Conservation (phyloP, 768 basidiomycete genomes). For the Hemileccinum impolitum region DNA sequence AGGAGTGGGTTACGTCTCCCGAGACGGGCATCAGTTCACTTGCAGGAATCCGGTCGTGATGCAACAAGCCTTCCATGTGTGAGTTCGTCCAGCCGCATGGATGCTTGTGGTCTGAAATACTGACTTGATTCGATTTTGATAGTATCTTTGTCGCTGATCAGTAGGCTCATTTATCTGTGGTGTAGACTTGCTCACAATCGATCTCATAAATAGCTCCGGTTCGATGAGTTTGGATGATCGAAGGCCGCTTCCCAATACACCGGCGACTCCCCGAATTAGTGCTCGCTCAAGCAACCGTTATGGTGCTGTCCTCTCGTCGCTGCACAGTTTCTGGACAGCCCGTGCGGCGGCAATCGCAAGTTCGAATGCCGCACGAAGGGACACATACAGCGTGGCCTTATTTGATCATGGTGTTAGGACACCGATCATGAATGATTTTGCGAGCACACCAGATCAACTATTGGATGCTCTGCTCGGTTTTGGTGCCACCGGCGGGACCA, state of each 20-base stretch:
- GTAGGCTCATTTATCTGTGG: conserved; percentile 20
- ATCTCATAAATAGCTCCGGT: conserved; percentile 36
- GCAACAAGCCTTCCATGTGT: conserved; percentile 61
- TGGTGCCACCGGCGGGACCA: conserved; percentile 36
- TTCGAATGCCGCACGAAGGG: conserved; percentile 35
- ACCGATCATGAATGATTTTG: conserved; percentile 44
- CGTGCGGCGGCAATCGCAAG: conserved; percentile 37
- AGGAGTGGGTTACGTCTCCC: conserved; percentile 48
- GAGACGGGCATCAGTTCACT: conserved; percentile 52
- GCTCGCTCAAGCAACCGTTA: conserved; percentile 44
- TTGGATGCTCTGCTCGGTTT: conserved; percentile 36
- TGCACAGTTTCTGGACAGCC: conserved; percentile 55
- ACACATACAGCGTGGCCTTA: conserved; percentile 54
- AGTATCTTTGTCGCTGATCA: conserved; percentile 57
- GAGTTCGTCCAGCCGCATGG: conserved; percentile 18
- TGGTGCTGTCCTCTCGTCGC: conserved; percentile 56
- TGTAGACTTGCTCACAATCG: background rate
- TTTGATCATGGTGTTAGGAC: conserved; percentile 32
- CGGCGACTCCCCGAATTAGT: conserved; percentile 37
- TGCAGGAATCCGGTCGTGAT: conserved; percentile 53
- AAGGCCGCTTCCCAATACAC: conserved; percentile 43
- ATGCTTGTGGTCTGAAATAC: background rate
- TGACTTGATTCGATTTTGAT: background rate
- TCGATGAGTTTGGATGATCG: conserved; percentile 48
- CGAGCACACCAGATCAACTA: conserved; percentile 43